Percentiles rank a stretch among this genome's conserved stretches.
These are phyloP conservation scores for Bipolaris sorokiniana DNA, from an alignment of 2,329 filamentous ascomycete genomes.

Conservation along the genomic window DNA sequence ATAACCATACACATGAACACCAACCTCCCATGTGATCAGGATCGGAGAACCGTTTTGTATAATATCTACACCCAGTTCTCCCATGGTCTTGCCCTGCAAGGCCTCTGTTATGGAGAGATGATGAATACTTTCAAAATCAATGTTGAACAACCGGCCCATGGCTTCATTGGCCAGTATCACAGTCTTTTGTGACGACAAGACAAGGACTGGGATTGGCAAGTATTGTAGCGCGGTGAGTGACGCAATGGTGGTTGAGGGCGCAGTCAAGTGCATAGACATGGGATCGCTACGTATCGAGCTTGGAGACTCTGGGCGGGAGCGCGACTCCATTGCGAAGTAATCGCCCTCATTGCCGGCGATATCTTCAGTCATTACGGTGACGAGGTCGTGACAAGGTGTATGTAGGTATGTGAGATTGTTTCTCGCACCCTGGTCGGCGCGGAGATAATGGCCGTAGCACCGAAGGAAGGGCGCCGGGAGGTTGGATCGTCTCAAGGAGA, in stretches of 20 bases:
- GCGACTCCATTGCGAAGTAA: conserved; percentile 39
- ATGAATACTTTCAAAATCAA: conserved; percentile 56
- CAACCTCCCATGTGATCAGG: conserved; percentile 58
- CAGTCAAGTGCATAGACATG: conserved; percentile 38
- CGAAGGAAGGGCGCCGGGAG: conserved; percentile 1
- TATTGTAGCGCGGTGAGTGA: conserved; percentile 68
- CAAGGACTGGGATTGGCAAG: conserved; percentile 72
- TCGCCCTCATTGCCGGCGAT: conserved; percentile 25
- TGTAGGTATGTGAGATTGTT: not conserved
- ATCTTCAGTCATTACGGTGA: conserved; percentile 29
- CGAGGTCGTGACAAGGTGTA: conserved; percentile 5
- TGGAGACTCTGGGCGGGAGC: conserved; percentile 32
- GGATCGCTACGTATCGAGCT: conserved; percentile 42
- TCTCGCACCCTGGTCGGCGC: conserved; percentile 1
- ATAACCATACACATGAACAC: conserved; percentile 10
- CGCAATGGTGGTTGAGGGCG: conserved; percentile 39
- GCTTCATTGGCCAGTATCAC: conserved; percentile 77
- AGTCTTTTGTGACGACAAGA: conserved; percentile 72
- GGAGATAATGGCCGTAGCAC: not conserved
- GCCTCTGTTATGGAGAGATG: conserved; percentile 61
- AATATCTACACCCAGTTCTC: conserved; percentile 75
- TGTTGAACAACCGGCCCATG: conserved; percentile 71
- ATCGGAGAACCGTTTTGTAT: conserved; percentile 67
- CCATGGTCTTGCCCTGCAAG: conserved; percentile 69
- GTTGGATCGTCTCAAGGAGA: conserved; percentile 7